Evolutionary conservation across 1,139 yeast genomes (phyloP).

Genomic region (Pichia sp.): DNA sequence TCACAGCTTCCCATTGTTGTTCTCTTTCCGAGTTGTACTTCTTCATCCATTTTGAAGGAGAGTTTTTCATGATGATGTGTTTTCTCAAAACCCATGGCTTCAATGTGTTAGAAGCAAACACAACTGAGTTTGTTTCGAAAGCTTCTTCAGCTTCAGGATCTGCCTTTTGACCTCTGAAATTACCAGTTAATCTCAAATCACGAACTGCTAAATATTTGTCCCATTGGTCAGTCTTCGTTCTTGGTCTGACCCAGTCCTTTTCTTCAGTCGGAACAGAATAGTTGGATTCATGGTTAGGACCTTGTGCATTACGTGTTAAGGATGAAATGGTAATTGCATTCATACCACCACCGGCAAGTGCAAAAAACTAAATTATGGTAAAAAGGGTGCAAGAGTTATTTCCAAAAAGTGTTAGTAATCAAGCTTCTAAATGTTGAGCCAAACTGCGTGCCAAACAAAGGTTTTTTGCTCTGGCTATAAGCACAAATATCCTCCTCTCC

Average conservation of each 20-base stretch:
- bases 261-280: constrained; percentile 25
- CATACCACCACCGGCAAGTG: constrained; percentile 50
- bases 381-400: neutral
- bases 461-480: too few relatives aligned
- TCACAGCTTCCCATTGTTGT: constrained; percentile 52
- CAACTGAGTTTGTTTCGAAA: constrained; percentile 52
- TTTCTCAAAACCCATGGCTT: constrained; percentile 35
- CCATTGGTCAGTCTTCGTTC: constrained; percentile 59
- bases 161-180: constrained; percentile 63
- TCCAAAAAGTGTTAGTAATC: constrained; percentile 5
- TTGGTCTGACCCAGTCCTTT: constrained; percentile 37
- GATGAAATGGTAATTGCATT: constrained; percentile 30
- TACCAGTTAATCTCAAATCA: constrained; percentile 73
- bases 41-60: constrained; percentile 34
- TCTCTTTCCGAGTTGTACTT: constrained; percentile 41
- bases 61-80: constrained; percentile 35
- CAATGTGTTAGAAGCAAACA: constrained; percentile 29
- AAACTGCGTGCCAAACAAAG: too few relatives aligned
- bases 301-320: constrained; percentile 32
- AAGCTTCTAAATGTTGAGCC: too few relatives aligned
- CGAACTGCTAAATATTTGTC: constrained; percentile 50
- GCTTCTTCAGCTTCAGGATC: constrained; percentile 70
- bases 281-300: constrained; percentile 30
- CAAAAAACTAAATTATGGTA: constrained; percentile 41
- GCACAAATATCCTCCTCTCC: too few relatives aligned